Percentiles rank a stretch among this genome's conserved stretches.
Evolutionary conservation across 176 grass and related monocot genomes (phyloP).

Genomic region (Cenchrus purpureus): DNA sequence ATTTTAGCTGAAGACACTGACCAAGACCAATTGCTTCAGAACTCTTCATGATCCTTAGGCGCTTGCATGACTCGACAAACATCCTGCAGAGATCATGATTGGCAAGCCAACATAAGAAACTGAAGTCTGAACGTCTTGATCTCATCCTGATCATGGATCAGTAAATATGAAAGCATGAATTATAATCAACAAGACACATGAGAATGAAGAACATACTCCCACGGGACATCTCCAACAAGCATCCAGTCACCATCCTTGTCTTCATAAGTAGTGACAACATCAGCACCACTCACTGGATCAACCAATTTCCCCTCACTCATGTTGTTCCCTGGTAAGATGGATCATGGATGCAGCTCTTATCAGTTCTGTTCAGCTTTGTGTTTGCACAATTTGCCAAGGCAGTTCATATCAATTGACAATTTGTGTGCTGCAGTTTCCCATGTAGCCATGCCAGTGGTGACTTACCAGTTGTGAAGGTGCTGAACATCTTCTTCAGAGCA

Average conservation of each 20-base stretch:
- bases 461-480: slow-evolving; percentile 68
- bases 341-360: slow-evolving; percentile 20
- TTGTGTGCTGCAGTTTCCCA: slow-evolving; percentile 26
- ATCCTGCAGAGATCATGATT: slow-evolving; percentile 63
- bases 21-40: slow-evolving; percentile 96
- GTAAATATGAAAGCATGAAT: slow-evolving; percentile 21
- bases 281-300: slow-evolving; percentile 68
- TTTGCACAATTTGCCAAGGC: not conserved
- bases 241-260: slow-evolving; percentile 99
- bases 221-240: slow-evolving; percentile 94
- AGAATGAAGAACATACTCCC: slow-evolving; percentile 72
- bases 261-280: slow-evolving; percentile 91
- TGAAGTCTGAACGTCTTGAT: slow-evolving; percentile 22
- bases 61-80: slow-evolving; percentile 98
- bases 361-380: slow-evolving; percentile 3
- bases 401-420: not conserved
- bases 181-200: not conserved
- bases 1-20: slow-evolving; percentile 52
- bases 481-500: slow-evolving; percentile 89
- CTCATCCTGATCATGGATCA: slow-evolving; percentile 22
- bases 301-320: slow-evolving; percentile 67
- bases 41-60: slow-evolving; percentile 97
- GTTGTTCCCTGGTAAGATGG: slow-evolving; percentile 42
- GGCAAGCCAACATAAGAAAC: slow-evolving; percentile 22
- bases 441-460: slow-evolving; percentile 10